Percentiles rank a stretch among this genome's conserved stretches.
Evolutionary conservation across 2,329 filamentous ascomycete genomes (phyloP).

Genomic region (Sporothrix schenckii): DNA sequence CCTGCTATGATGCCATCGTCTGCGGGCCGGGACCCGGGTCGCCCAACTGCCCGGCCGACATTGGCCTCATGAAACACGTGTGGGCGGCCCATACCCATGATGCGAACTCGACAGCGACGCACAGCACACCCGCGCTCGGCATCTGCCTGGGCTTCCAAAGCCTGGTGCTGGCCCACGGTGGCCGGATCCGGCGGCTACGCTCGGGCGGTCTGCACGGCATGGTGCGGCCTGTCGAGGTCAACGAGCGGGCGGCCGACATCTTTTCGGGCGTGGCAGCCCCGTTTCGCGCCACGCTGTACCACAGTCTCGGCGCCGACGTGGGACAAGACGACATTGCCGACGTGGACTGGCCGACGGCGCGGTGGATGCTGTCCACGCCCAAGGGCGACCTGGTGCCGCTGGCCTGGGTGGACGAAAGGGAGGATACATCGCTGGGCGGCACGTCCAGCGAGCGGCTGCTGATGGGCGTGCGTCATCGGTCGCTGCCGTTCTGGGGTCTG

Average conservation of each 20-base stretch:
- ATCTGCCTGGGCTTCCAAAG: slow-evolving; percentile 91
- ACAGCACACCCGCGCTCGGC: slow-evolving; percentile 68
- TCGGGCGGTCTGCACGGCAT: slow-evolving; percentile 77
- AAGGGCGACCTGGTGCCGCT: slow-evolving; percentile 57
- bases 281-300: slow-evolving; percentile 76
- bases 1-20: slow-evolving; percentile 78
- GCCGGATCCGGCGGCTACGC: slow-evolving; percentile 63
- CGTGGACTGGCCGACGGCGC: slow-evolving; percentile 44
- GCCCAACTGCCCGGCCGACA: slow-evolving; percentile 70
- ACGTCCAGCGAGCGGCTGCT: slow-evolving; percentile 58
- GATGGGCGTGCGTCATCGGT: slow-evolving; percentile 73
- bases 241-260: slow-evolving; percentile 55
- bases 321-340: slow-evolving; percentile 50
- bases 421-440: slow-evolving; percentile 44
- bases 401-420: slow-evolving; percentile 59
- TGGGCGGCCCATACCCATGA: slow-evolving; percentile 61
- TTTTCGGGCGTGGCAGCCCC: slow-evolving; percentile 60
- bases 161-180: slow-evolving; percentile 67
- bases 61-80: slow-evolving; percentile 77
- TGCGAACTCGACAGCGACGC: no score
- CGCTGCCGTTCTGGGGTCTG: slow-evolving; percentile 78
- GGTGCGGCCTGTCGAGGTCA: slow-evolving; percentile 55
- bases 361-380: slow-evolving; percentile 46
- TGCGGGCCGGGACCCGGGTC: slow-evolving; percentile 89
- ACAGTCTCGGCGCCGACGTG: slow-evolving; percentile 63